Percentiles rank a stretch among this genome's conserved stretches.
phyloP scores from a whole-genome alignment of 306 rosid species.

The Begonia masoniana region DNA sequence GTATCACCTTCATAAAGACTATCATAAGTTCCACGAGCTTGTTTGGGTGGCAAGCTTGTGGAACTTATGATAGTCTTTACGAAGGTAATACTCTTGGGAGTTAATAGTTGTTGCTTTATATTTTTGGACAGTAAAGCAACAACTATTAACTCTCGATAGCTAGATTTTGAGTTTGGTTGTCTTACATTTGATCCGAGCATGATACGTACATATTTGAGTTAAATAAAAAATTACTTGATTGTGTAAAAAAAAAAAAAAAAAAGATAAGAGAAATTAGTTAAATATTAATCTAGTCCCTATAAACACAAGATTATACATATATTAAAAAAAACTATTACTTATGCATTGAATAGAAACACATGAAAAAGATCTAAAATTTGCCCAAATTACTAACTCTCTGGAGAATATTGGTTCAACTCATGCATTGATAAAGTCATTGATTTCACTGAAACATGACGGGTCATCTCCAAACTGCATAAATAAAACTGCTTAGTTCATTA shows the following conservation, averaged over 20 bases:
- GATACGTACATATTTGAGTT: slow-evolving; percentile 32
- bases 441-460: slow-evolving; percentile 97
- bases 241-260: slow-evolving; percentile 7
- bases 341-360: background rate
- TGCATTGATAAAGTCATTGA: slow-evolving; percentile 59
- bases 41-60: slow-evolving; percentile 56
- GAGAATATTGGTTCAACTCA: slow-evolving; percentile 64
- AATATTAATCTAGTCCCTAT: background rate
- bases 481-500: too few relatives aligned
- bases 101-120: too few relatives aligned
- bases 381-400: slow-evolving; percentile 50
- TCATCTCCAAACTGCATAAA: slow-evolving; percentile 88
- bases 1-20: too few relatives aligned
- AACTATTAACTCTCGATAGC: too few relatives aligned
- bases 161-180: too few relatives aligned
- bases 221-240: slow-evolving; percentile 3
- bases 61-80: slow-evolving; percentile 50
- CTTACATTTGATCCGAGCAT: slow-evolving; percentile 48
- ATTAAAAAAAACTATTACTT: too few relatives aligned
- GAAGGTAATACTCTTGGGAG: slow-evolving; percentile 39
- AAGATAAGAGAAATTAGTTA: too few relatives aligned
- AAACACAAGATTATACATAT: slow-evolving; percentile 1
- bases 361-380: slow-evolving; percentile 1
- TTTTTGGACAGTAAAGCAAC: too few relatives aligned
- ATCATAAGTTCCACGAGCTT: too few relatives aligned